phyloP scores from a whole-genome alignment of 257 asterid species.

The Ligustrum vulgare region DNA sequence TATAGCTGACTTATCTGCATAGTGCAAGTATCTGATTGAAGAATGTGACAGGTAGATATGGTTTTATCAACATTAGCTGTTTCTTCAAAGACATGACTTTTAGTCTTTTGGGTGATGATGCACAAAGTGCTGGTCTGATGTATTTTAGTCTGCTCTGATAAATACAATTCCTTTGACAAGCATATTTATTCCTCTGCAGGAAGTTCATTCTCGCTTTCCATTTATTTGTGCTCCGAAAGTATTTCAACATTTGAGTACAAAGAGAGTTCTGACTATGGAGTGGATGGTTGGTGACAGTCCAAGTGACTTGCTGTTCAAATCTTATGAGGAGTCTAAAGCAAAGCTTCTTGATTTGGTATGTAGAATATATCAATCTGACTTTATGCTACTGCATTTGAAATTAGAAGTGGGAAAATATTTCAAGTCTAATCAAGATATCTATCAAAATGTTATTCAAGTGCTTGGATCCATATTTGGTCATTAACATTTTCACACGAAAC shows the following conservation, averaged over 20 bases:
- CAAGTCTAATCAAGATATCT: slow-evolving; percentile 6
- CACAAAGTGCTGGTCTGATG: neutral
- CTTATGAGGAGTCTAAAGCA: slow-evolving; percentile 56
- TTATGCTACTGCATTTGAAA: slow-evolving; percentile 10
- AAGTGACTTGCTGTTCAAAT: slow-evolving; percentile 51
- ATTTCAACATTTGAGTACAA: slow-evolving; percentile 60
- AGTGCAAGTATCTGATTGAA: neutral
- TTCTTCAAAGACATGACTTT: neutral
- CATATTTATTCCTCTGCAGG: slow-evolving; percentile 52
- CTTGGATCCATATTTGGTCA: neutral
- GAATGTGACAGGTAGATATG: neutral
- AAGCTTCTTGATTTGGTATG: slow-evolving; percentile 63
- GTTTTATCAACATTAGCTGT: neutral
- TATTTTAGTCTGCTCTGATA: slow-evolving; percentile 2
- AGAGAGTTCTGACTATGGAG: slow-evolving; percentile 89
- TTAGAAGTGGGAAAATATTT: slow-evolving; percentile 4
- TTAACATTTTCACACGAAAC: slow-evolving; percentile 2
- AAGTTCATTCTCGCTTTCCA: slow-evolving; percentile 65
- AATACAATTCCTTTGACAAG: slow-evolving; percentile 19
- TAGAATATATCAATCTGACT: slow-evolving; percentile 14
- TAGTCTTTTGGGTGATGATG: neutral
- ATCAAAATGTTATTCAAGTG: neutral
- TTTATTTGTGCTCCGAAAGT: slow-evolving; percentile 76
- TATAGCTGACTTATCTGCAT: slow-evolving; percentile 2
- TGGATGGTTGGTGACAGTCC: slow-evolving; percentile 98